Evolutionary conservation across 805 yeast species (phyloP).

Genomic region (Komagataella kurtzmanii): DNA sequence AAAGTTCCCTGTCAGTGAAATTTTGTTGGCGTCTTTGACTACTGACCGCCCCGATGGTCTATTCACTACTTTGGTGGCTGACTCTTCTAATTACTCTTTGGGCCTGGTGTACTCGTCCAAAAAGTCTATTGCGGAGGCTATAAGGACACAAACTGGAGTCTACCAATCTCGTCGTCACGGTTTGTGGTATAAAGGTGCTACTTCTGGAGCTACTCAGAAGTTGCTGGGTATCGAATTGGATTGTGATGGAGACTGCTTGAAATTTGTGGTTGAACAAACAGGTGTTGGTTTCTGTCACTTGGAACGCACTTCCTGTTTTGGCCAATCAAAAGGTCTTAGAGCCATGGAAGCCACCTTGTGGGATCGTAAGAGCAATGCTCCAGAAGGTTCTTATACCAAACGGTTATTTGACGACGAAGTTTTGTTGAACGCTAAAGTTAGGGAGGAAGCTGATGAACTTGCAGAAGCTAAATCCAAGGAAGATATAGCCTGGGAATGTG

Average conservation of each 20-base stretch:
- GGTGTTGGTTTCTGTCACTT: slow-evolving; percentile 93
- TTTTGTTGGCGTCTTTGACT: slow-evolving; percentile 37
- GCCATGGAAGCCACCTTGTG: slow-evolving; percentile 55
- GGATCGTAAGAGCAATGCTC: slow-evolving; percentile 55
- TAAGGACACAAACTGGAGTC: slow-evolving; percentile 74
- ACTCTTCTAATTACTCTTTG: slow-evolving; percentile 51
- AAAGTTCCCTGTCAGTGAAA: slow-evolving; percentile 12
- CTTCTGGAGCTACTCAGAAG: slow-evolving; percentile 91
- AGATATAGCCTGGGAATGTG: slow-evolving; percentile 92
- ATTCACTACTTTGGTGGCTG: slow-evolving; percentile 73
- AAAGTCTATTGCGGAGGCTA: slow-evolving; percentile 72
- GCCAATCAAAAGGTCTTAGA: slow-evolving; percentile 50
- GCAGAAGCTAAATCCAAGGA: slow-evolving; percentile 62
- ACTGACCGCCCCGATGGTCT: slow-evolving; percentile 85
- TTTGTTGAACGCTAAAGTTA: slow-evolving; percentile 72
- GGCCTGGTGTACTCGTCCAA: slow-evolving; percentile 87
- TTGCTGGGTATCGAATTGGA: slow-evolving; percentile 57
- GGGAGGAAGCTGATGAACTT: slow-evolving; percentile 93
- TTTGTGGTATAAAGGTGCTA: slow-evolving; percentile 90
- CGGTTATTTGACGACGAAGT: slow-evolving; percentile 71
- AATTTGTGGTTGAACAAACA: slow-evolving; percentile 72
- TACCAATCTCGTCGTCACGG: slow-evolving; percentile 90
- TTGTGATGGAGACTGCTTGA: slow-evolving; percentile 87
- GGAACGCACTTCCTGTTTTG: slow-evolving; percentile 72
- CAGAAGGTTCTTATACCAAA: slow-evolving; percentile 89